Base-by-base conservation (phyloP, 2,329 filamentous ascomycete species). In the Aspergillus sojae region DNA sequence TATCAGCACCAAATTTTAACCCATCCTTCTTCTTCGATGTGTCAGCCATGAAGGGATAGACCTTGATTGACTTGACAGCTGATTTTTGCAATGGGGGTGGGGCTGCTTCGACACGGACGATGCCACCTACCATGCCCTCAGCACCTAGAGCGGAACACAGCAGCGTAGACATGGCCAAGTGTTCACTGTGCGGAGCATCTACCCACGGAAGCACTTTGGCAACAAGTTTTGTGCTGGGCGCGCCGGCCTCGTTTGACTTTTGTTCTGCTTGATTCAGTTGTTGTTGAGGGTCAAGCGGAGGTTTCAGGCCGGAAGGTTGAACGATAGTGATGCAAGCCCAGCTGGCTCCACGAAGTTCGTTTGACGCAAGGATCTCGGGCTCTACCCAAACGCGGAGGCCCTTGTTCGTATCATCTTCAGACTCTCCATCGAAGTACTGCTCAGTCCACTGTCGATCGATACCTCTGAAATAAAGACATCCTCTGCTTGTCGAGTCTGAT, bases 311-410 rank as follows among this genome's bases (percentile, higher is more conserved):
- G 16, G 89, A 88, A 41, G 94, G 93, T 69, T 89, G 91, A 58
- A 98, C 85, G n/a, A 97, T 81, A n/a, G 91, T 90, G n/a, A 97
- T 90, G 16, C 86, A 84, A 1, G 91, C 93, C 83, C 89, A 97
- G 57, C 86, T 90, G 12, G 91, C 84, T 0, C 92, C 93, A 68
- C 89, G 87, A 53, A 97, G 85, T 12, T 90, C 87, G 70, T 90
- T 91, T 6, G 87, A 87, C 16, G 87, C 81, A 26, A 96, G 82
- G 30, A 93, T 79, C 63, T 97, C 93, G 36, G 88, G 85, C 74
- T 97, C 93, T 7, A 97, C 83, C 92, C 94, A 98, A 28, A 97
- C 84, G 65, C 86, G 90, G 54, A 97, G 82, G 12, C 85, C 85
- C 50, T 84, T 79, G 66, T 85, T 80, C 57, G 86, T 84, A 23